A percentile compares a stretch with the other conserved stretches of the same genome.
Conservation (phyloP, 2,329 filamentous ascomycete species). For the Fusarium siculi region DNA sequence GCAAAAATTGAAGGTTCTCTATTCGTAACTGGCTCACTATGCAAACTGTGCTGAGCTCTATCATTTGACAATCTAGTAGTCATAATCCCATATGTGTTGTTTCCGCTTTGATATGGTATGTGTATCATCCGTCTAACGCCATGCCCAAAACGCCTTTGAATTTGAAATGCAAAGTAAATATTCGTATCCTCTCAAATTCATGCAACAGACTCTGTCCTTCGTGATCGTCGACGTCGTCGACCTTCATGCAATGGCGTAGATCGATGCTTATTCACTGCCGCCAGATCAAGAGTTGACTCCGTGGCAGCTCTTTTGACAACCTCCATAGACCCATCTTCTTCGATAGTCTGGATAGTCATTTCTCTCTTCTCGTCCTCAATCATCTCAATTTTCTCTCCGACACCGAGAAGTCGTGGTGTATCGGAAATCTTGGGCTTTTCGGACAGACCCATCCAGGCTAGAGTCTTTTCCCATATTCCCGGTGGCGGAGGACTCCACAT, state of each 20-base stretch:
- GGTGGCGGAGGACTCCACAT: slow-evolving; percentile 47
- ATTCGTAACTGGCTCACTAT: neutral
- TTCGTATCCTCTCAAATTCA: neutral
- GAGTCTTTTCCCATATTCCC: slow-evolving; percentile 43
- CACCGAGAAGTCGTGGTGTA: slow-evolving; percentile 43
- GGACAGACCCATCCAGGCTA: slow-evolving; percentile 43
- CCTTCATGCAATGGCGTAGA: slow-evolving; percentile 25
- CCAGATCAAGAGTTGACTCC: slow-evolving; percentile 9
- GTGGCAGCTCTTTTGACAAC: slow-evolving; percentile 14
- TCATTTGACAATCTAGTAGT: slow-evolving; percentile 9
- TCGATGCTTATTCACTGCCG: slow-evolving; percentile 11
- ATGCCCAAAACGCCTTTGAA: neutral
- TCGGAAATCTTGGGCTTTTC: slow-evolving; percentile 32
- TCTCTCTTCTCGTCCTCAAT: slow-evolving; percentile 22
- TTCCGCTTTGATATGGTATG: slow-evolving; percentile 4
- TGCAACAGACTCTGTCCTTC: neutral
- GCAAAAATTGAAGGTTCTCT: neutral
- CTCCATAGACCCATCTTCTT: slow-evolving; percentile 4
- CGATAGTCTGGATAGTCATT: neutral
- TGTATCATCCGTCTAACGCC: neutral
- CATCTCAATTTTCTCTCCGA: slow-evolving; percentile 15
- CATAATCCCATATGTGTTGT: neutral
- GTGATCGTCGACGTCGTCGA: slow-evolving; percentile 9
- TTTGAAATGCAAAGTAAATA: neutral
- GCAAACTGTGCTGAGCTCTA: neutral